A percentile compares a stretch with the other conserved stretches of the same genome.
phyloP scores from a whole-genome alignment of 176 grass and related monocot species.

The Areca catechu region DNA sequence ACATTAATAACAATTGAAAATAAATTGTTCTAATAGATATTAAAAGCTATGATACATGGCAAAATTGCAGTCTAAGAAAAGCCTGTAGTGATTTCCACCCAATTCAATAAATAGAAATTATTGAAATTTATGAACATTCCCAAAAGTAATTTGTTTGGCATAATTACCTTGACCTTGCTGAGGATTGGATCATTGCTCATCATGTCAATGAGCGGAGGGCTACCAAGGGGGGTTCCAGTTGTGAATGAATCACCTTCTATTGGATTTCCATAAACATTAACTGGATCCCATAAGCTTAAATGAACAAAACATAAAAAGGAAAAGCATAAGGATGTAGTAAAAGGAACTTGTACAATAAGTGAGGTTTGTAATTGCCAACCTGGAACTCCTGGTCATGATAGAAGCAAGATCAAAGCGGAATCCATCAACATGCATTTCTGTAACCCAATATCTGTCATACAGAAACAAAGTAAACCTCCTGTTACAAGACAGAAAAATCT shows the following conservation, averaged over 20 bases:
- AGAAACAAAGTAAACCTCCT: constrained; percentile 7
- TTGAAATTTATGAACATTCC: too few relatives aligned
- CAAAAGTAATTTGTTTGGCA: neutral
- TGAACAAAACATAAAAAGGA: constrained; percentile 14
- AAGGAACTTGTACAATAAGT: constrained; percentile 2
- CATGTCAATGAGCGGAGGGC: constrained; percentile 81
- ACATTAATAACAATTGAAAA: too few relatives aligned
- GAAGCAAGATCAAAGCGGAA: constrained; percentile 96
- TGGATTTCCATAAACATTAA: constrained; percentile 71
- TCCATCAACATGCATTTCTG: constrained; percentile 98
- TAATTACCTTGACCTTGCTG: constrained; percentile 65
- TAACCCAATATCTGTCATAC: constrained; percentile 81
- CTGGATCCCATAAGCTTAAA: constrained; percentile 79
- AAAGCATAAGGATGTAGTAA: constrained; percentile 1
- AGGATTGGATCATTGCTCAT: constrained; percentile 98
- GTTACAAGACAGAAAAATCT: too few relatives aligned
- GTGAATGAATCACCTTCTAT: constrained; percentile 59
- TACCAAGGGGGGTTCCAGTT: constrained; percentile 62
- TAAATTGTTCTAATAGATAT: too few relatives aligned
- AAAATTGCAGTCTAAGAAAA: too few relatives aligned
- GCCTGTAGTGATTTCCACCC: too few relatives aligned
- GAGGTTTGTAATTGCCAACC: constrained; percentile 28
- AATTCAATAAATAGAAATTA: too few relatives aligned
- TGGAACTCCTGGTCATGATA: constrained; percentile 92
- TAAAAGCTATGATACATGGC: too few relatives aligned